Conservation (phyloP, 2,329 filamentous ascomycete genomes). For the Claviceps pazoutovae region DNA sequence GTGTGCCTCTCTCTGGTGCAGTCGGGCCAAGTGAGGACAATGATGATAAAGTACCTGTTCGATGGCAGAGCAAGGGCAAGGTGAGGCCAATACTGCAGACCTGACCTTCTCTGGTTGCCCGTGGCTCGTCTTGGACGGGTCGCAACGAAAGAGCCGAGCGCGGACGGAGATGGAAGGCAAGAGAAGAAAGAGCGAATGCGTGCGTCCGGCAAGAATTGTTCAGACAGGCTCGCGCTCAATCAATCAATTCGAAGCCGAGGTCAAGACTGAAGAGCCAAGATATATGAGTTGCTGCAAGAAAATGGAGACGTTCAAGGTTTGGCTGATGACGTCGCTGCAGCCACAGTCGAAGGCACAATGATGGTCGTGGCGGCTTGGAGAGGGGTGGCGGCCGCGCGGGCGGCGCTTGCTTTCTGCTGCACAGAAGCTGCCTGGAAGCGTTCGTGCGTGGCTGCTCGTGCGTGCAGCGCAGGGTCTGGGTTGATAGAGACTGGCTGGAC, state of each 20-base stretch:
- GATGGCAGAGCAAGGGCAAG: not conserved
- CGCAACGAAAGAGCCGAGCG: conserved; percentile 32
- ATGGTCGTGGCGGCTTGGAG: not conserved
- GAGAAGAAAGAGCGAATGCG: conserved; percentile 30
- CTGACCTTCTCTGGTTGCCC: not conserved
- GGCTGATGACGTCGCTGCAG: conserved; percentile 3
- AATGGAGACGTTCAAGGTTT: not conserved
- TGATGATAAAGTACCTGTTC: not conserved
- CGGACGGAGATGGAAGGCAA: conserved; percentile 32
- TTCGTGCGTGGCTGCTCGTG: not conserved
- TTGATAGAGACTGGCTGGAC: conserved; percentile 3
- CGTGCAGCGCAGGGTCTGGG: not conserved
- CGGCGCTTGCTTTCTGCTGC: conserved; percentile 1
- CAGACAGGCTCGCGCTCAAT: conserved; percentile 14
- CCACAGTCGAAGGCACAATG: not conserved
- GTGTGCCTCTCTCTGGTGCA: not conserved
- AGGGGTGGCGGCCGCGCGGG: not conserved
- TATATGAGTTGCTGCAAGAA: not conserved
- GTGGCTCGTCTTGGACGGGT: conserved; percentile 31
- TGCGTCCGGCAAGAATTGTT: conserved; percentile 34
- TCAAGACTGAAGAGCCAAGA: too few relatives aligned
- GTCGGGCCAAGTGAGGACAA: too few relatives aligned
- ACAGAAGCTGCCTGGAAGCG: not conserved
- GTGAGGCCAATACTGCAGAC: not conserved
- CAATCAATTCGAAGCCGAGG: conserved; percentile 2